Evolutionary conservation across 202 grass and related monocot species (phyloP), one percentile per base, ranked within the genome.

Genomic region (Saccharum hybrid): DNA sequence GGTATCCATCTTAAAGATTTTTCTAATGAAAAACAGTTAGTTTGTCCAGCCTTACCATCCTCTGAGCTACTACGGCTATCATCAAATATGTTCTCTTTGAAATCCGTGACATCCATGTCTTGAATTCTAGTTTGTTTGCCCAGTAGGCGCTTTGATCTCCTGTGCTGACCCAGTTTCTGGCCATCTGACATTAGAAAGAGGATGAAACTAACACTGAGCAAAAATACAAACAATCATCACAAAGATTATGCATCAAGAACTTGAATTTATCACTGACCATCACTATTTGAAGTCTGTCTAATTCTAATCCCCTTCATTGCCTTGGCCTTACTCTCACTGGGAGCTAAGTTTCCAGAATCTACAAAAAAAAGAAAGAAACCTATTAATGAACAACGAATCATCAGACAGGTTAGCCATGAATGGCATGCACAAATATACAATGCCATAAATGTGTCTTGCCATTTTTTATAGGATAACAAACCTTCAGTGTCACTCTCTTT

Each of bases 111-210:
- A 72, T 67, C 2, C n/a, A 79, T 66, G 34, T 78, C 6, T 49
- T 67, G 28, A 54, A 68, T 49, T 48, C 0, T 14, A 74, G 10
- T 28, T 68, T 23, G n/a, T 39, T 83, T 84, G 7, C 1, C 18
- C 8, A 9, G 60, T 21, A 79, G 30, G 49, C 81, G 75, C 14
- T 49, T 88, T 1, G 61, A 84, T 19, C 81, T 79, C 67, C 86
- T 83, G 36, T 11, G 16, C 10, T 51, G 26, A 66, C 7, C 46
- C 3, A 66, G 13, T 61, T 78, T 73, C 19, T 26, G 16, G 10
- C 36, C 48, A 68, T 6, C 81, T 83, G 48, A 54, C 8, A 5
- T 73, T 61, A 15, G 57, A 66, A 19, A 33, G 51, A 51, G 48
- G 12, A 59, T 46, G 14, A 48, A 59, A 79, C 7, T 12, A 26